These are phyloP conservation scores for Termitomyces sp. DNA, from an alignment of 768 basidiomycete genomes.

Conservation along the genomic window DNA sequence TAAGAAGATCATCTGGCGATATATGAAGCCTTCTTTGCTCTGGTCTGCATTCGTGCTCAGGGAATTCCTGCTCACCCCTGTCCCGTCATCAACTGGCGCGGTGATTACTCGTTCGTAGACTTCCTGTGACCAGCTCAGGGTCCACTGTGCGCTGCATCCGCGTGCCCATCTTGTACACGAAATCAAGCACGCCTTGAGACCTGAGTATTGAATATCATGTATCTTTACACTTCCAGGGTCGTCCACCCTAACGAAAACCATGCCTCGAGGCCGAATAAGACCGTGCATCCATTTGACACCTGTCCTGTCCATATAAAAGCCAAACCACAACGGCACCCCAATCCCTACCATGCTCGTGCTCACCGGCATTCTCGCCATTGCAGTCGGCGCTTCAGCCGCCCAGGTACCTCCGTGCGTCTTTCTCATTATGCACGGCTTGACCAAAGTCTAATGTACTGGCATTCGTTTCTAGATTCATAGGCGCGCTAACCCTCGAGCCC, in stretches of 20 bases:
- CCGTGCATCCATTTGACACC: neutral
- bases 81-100: neutral
- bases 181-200: neutral
- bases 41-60: neutral
- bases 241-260: neutral
- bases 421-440: neutral
- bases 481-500: slow-evolving; percentile 38
- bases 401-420: slow-evolving; percentile 20
- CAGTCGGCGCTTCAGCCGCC: slow-evolving; percentile 19
- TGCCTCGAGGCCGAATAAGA: slow-evolving; percentile 3
- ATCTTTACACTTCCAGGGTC: neutral
- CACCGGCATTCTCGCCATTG: neutral
- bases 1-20: slow-evolving; percentile 12
- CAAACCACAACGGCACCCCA: neutral
- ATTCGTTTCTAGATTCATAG: slow-evolving; percentile 27
- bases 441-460: neutral
- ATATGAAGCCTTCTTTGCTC: no score
- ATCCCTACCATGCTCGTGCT: slow-evolving; percentile 5
- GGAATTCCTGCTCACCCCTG: neutral
- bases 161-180: neutral
- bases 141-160: neutral
- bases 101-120: no score
- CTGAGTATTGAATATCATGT: neutral
- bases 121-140: neutral
- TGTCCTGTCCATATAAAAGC: neutral